Base-by-base conservation (phyloP, 2,329 filamentous ascomycete species). In the Spiromastix sp. region DNA sequence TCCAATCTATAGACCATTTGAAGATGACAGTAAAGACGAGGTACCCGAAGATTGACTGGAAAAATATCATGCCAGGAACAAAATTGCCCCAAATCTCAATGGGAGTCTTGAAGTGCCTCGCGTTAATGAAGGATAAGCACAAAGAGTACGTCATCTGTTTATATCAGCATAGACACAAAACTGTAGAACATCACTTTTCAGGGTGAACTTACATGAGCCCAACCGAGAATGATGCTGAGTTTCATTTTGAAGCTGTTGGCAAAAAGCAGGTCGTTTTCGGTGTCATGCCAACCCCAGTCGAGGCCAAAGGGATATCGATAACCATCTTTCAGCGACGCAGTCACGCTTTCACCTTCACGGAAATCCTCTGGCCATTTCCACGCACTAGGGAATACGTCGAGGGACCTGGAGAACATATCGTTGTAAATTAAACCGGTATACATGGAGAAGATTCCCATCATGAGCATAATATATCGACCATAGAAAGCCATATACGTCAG, bases 191-290 rank as follows among this genome's bases (percentile, higher is more conserved):
- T 21, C 16, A 17, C 25, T 15, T 24, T 19, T 32, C 33, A 27
- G 25, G 15, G 15, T 19, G 31, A 26, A 53, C 62, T 56, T 56
- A 67, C 64, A 67, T 95, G 87, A 40, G 77, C 77, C 91, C 93
- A 98, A 59, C 93, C 91, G 46, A 98, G 74, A 47, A 98, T 76
- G 56, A 98, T 95, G 68, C 85, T 93, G 65, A 98, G 83, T 72
- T 98, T 98, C 91, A 98, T 98, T 79, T 98, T 98, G 74, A 91
- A 93, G 63, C 84, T 93, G 80, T 98, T 98, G 59, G 77, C 82
- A 67, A 98, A 98, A 32, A 98, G 74, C 13, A 98, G 72, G 42
- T 93, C 82, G 52, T 98, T 98, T 52, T 96, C 89, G 9, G 86
- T 82, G 41, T 82, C 86, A 58, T 98, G 93, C 91, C 91, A 98